A percentile compares a stretch with the other conserved stretches of the same genome.
These are phyloP conservation scores for Fremontodendron californicum DNA, from an alignment of 345 rosid species.

Conservation along the genomic window DNA sequence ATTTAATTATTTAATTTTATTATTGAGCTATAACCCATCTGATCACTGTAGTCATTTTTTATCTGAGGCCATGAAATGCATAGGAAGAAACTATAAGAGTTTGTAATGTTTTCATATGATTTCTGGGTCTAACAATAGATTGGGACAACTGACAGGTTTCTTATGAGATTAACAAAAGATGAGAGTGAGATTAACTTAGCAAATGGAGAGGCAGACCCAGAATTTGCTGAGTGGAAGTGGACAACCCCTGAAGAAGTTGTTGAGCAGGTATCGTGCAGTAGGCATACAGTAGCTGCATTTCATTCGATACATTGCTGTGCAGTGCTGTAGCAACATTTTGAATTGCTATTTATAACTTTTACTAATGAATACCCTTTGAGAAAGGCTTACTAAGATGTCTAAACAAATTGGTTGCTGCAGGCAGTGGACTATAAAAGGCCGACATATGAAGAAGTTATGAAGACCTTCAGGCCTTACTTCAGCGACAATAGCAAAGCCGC, in stretches of 20 bases:
- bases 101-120: not conserved
- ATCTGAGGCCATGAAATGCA: not conserved
- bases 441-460: conserved; percentile 81
- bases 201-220: conserved; percentile 70
- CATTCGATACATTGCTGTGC: too few relatives aligned
- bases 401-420: conserved; percentile 31
- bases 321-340: not conserved
- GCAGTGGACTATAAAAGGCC: conserved; percentile 98
- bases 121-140: not conserved
- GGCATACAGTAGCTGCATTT: not conserved
- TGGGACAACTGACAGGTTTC: conserved; percentile 49
- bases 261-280: conserved; percentile 42
- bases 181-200: conserved; percentile 82
- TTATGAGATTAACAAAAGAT: conserved; percentile 69
- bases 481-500: conserved; percentile 51
- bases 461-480: conserved; percentile 65
- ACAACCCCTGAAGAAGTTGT: conserved; percentile 73
- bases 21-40: not conserved
- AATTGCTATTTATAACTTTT: not conserved
- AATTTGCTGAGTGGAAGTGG: conserved; percentile 98
- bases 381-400: not conserved
- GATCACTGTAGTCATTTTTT: not conserved
- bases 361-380: not conserved
- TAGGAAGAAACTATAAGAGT: not conserved
- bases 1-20: not conserved